phyloP scores from a whole-genome alignment of 2,329 filamentous ascomycete genomes.

The Trichoderma endophyticum region DNA sequence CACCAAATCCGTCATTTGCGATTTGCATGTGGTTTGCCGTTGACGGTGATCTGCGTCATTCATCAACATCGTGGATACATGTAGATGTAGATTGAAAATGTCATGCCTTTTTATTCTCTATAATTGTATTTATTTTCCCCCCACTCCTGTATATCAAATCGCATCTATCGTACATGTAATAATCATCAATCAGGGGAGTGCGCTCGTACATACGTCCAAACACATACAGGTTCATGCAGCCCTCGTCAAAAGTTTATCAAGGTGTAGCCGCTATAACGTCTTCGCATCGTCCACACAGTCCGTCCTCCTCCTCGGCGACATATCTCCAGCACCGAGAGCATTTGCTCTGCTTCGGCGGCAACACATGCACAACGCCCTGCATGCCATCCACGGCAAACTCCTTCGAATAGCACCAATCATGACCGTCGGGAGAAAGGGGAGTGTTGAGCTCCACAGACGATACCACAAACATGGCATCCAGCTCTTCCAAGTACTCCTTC shows the following conservation, averaged over 20 bases:
- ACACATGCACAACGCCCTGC: slow-evolving; percentile 41
- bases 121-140: background rate
- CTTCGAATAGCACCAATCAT: slow-evolving; percentile 42
- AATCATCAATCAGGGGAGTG: background rate
- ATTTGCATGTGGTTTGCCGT: background rate
- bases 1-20: background rate
- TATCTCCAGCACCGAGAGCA: slow-evolving; percentile 90
- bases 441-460: slow-evolving; percentile 56
- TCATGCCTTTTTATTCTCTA: background rate
- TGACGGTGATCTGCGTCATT: background rate
- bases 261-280: slow-evolving; percentile 42
- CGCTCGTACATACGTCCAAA: background rate
- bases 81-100: background rate
- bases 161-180: background rate
- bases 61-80: background rate
- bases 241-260: background rate
- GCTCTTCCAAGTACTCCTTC: slow-evolving; percentile 46
- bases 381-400: slow-evolving; percentile 41
- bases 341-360: slow-evolving; percentile 59
- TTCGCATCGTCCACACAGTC: slow-evolving; percentile 71
- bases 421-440: slow-evolving; percentile 25
- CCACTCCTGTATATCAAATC: background rate
- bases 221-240: background rate
- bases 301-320: slow-evolving; percentile 61
- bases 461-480: slow-evolving; percentile 66